These are phyloP conservation scores for Yarrowia alimentaria DNA, from an alignment of 805 yeast species.

Conservation along the genomic window DNA sequence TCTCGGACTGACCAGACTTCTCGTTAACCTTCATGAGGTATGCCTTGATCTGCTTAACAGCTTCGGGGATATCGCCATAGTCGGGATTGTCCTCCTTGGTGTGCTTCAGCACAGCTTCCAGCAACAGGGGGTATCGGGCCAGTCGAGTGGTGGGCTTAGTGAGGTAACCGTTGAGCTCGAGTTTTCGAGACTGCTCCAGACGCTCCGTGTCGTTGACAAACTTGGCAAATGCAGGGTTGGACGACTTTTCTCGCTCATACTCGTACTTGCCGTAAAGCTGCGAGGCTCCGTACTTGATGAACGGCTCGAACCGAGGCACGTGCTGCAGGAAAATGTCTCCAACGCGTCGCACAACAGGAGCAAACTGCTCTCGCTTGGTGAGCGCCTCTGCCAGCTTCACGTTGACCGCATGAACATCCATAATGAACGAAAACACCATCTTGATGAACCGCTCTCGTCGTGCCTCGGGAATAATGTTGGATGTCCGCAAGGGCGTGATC, in stretches of 20 bases:
- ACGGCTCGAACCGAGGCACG: slow-evolving; percentile 87
- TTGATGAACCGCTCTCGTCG: slow-evolving; percentile 89
- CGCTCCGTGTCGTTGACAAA: slow-evolving; percentile 89
- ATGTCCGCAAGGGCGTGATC: slow-evolving; percentile 84
- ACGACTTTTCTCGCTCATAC: slow-evolving; percentile 88
- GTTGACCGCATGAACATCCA: slow-evolving; percentile 81
- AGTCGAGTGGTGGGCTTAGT: slow-evolving; percentile 96
- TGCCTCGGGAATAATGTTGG: slow-evolving; percentile 80
- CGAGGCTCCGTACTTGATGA: slow-evolving; percentile 88
- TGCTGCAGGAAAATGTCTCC: slow-evolving; percentile 86
- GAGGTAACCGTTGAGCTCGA: slow-evolving; percentile 87
- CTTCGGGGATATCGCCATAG: slow-evolving; percentile 62
- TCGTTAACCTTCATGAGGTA: slow-evolving; percentile 74
- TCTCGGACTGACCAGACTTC: slow-evolving; percentile 92
- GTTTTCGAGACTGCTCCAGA: slow-evolving; percentile 78
- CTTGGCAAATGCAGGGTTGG: slow-evolving; percentile 86
- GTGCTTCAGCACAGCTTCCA: slow-evolving; percentile 77
- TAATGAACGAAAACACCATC: slow-evolving; percentile 86
- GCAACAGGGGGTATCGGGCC: slow-evolving; percentile 84
- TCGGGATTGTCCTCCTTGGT: slow-evolving; percentile 78
- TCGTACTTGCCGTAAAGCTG: slow-evolving; percentile 94
- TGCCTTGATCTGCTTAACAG: slow-evolving; percentile 70
- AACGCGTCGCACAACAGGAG: slow-evolving; percentile 78
- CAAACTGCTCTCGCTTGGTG: slow-evolving; percentile 78
- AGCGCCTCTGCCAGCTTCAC: slow-evolving; percentile 84